These are phyloP conservation scores for Coemansia sp. DNA, from an alignment of 192 early-diverging fungal genomes.

Conservation along the genomic window DNA sequence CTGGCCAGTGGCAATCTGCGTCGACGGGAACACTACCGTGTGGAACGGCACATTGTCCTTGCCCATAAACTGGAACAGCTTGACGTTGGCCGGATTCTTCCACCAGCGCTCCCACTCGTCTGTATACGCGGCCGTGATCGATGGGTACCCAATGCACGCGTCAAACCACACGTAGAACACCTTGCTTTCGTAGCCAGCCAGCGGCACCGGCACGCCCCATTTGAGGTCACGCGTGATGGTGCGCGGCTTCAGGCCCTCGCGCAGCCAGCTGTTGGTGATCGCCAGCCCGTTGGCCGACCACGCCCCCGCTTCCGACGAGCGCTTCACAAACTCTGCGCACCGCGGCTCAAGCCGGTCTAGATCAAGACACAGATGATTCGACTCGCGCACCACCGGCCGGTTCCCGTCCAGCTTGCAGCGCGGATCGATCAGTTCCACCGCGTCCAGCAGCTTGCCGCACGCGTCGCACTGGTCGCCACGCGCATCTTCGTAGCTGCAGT, in stretches of 20 bases:
- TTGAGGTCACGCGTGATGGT: slow-evolving; percentile 99
- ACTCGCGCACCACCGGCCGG: slow-evolving; percentile 73
- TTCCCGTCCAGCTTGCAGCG: slow-evolving; percentile 90
- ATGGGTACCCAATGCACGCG: slow-evolving; percentile 95
- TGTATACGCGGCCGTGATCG: slow-evolving; percentile 96
- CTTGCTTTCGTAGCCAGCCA: slow-evolving; percentile 77
- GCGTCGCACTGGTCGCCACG: slow-evolving; percentile 99
- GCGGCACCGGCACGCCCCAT: slow-evolving; percentile 95
- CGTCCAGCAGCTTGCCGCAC: slow-evolving; percentile 87
- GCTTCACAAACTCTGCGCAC: slow-evolving; percentile 72
- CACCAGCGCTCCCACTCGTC: slow-evolving; percentile 96
- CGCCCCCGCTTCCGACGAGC: slow-evolving; percentile 65
- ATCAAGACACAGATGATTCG: slow-evolving; percentile 89
- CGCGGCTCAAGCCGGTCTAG: slow-evolving; percentile 69
- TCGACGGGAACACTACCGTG: slow-evolving; percentile 92
- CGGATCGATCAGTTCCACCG: slow-evolving; percentile 88
- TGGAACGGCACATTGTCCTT: slow-evolving; percentile 99
- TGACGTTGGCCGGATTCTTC: slow-evolving; percentile 95
- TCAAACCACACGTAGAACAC: slow-evolving; percentile 99
- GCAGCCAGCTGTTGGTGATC: slow-evolving; percentile 92
- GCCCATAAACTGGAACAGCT: slow-evolving; percentile 99
- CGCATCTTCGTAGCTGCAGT: slow-evolving; percentile 85
- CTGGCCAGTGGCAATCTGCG: slow-evolving; percentile 81
- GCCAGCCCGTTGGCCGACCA: slow-evolving; percentile 86
- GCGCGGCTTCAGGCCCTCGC: slow-evolving; percentile 84